A percentile compares a stretch with the other conserved stretches of the same genome.
phyloP scores from a whole-genome alignment of 352 stramenopile genomes.

The Globisporangium paroecandrum region DNA sequence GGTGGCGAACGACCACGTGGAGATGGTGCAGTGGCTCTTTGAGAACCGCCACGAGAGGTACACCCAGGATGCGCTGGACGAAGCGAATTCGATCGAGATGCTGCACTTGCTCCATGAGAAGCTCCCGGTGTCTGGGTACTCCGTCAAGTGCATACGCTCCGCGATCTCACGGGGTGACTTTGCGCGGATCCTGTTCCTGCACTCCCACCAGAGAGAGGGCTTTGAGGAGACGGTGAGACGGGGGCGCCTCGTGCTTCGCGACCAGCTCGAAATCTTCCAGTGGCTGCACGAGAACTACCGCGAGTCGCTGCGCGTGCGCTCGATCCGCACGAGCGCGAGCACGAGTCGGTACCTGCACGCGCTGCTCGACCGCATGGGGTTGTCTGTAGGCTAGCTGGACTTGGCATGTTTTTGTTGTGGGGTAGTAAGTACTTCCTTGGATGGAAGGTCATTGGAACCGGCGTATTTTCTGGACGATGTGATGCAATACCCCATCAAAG shows the following conservation, averaged over 20 bases:
- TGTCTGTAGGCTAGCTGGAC: not conserved
- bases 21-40: constrained; percentile 7
- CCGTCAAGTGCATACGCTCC: not conserved
- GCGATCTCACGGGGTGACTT: constrained; percentile 5
- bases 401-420: no score
- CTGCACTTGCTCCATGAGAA: constrained; percentile 10
- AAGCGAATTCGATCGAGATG: constrained; percentile 4
- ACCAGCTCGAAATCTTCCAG: constrained; percentile 13
- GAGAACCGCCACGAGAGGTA: constrained; percentile 11
- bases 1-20: constrained; percentile 7
- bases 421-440: no score
- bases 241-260: not conserved
- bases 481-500: no score
- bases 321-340: not conserved
- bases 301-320: not conserved
- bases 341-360: constrained; percentile 4
- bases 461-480: no score
- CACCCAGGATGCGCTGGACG: constrained; percentile 16
- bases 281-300: constrained; percentile 8
- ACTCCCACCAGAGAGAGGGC: not conserved
- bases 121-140: not conserved
- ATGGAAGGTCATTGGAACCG: no score
- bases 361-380: constrained; percentile 5
- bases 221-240: not conserved
- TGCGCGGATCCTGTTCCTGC: constrained; percentile 7